These are phyloP conservation scores for Flaveria trinervia DNA, from an alignment of 129 eudicot genomes.

Conservation along the genomic window DNA sequence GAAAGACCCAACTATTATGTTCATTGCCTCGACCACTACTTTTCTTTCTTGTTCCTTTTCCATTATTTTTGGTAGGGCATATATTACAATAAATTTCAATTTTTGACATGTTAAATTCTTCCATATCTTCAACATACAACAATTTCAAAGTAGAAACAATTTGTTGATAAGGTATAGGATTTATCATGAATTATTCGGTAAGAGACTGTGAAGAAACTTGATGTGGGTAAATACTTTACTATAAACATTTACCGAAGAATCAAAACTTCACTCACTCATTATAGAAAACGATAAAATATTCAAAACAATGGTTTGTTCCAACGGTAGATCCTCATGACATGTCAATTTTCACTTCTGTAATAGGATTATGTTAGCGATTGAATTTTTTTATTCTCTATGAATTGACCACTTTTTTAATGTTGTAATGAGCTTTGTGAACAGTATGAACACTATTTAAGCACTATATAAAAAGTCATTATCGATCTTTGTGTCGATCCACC, in stretches of 20 bases:
- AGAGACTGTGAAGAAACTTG: too few relatives aligned
- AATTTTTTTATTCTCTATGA: background rate
- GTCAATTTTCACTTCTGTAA: background rate
- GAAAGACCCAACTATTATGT: constrained; percentile 22
- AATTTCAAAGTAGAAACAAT: background rate
- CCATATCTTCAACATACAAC: background rate
- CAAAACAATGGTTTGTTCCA: too few relatives aligned
- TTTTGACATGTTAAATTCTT: background rate
- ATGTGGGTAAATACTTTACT: too few relatives aligned
- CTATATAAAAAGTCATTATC: constrained; percentile 5
- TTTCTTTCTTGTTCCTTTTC: constrained; percentile 16
- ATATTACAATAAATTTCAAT: constrained; percentile 9
- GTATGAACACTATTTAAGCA: background rate
- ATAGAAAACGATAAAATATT: too few relatives aligned
- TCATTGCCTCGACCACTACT: constrained; percentile 17
- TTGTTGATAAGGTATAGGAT: too few relatives aligned
- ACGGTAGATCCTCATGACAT: too few relatives aligned
- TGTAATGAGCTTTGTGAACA: background rate
- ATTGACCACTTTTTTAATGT: constrained; percentile 6
- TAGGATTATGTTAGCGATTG: background rate
- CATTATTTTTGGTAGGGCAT: constrained; percentile 19
- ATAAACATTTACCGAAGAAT: too few relatives aligned
- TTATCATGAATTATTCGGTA: too few relatives aligned
- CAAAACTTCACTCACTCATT: too few relatives aligned
- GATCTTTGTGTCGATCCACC: constrained; percentile 4